These are phyloP conservation scores for Syzygium jambos DNA, from an alignment of 345 rosid genomes.

Conservation along the genomic window DNA sequence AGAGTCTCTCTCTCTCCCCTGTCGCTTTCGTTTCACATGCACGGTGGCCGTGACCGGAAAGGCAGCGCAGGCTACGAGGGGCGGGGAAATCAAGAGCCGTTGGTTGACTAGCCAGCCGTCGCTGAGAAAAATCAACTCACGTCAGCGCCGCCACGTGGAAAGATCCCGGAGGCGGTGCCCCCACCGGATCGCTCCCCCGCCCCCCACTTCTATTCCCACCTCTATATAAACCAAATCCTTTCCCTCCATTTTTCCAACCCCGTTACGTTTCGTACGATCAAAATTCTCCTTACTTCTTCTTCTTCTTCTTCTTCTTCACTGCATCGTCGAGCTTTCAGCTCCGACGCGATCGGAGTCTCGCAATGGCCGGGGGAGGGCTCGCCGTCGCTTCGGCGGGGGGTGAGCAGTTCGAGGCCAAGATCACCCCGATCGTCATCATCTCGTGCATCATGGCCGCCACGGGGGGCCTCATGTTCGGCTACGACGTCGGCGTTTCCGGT, in stretches of 20 bases:
- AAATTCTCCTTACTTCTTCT: no score
- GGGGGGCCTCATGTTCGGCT: slow-evolving; percentile 98
- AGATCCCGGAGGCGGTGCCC: slow-evolving; percentile 9
- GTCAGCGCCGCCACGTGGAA: slow-evolving; percentile 23
- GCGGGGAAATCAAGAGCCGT: slow-evolving; percentile 16
- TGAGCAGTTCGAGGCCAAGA: slow-evolving; percentile 78
- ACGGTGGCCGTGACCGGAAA: neutral
- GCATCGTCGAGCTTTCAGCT: neutral
- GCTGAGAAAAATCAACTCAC: neutral
- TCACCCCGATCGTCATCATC: slow-evolving; percentile 78
- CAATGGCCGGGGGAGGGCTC: slow-evolving; percentile 9
- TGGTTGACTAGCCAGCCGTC: slow-evolving; percentile 31
- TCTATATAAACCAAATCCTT: slow-evolving; percentile 9
- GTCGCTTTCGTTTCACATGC: neutral
- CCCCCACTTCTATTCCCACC: neutral
- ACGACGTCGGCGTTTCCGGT: slow-evolving; percentile 94
- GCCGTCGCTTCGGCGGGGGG: slow-evolving; percentile 11
- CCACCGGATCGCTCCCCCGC: slow-evolving; percentile 7
- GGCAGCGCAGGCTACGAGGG: neutral
- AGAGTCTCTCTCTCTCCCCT: neutral
- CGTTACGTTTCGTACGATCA: neutral
- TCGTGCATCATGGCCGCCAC: slow-evolving; percentile 96
- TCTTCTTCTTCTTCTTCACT: neutral
- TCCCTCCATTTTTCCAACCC: neutral
- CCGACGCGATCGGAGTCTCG: neutral